Percentiles rank a stretch among this genome's conserved stretches.
These are phyloP conservation scores for Suhomyces sp. DNA, from an alignment of 805 yeast species.

Conservation along the genomic window DNA sequence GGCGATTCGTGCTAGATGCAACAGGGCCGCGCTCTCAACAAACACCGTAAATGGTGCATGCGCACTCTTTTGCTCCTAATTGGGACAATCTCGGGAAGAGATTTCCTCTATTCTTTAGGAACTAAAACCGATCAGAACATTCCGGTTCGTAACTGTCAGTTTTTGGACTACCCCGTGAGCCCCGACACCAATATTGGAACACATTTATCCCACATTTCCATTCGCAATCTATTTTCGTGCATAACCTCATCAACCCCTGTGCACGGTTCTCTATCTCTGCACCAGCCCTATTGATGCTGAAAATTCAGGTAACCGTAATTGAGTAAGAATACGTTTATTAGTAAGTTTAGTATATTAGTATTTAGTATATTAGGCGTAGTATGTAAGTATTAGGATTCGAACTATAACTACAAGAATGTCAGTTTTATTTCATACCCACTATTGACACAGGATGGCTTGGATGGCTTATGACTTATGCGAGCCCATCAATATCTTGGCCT, in stretches of 20 bases:
- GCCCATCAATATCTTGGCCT: constrained; percentile 58
- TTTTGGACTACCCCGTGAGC: not conserved
- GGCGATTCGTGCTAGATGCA: not conserved
- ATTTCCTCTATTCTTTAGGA: not conserved
- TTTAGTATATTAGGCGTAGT: not conserved
- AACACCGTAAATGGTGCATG: not conserved
- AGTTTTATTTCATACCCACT: not conserved
- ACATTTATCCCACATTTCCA: not conserved
- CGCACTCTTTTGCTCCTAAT: not conserved
- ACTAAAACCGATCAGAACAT: not conserved
- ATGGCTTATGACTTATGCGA: constrained; percentile 13
- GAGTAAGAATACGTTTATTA: too few species aligned
- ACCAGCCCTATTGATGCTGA: not conserved
- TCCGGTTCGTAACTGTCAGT: not conserved
- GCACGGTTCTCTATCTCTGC: not conserved
- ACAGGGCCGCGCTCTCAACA: not conserved
- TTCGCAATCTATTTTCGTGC: too few species aligned
- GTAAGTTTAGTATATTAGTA: not conserved
- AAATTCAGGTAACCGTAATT: too few species aligned
- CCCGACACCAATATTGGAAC: not conserved
- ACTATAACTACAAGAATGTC: not conserved
- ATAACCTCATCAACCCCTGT: not conserved
- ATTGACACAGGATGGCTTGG: not conserved
- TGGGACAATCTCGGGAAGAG: not conserved
- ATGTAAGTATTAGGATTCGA: not conserved